A percentile compares a stretch with the other conserved stretches of the same genome.
These are phyloP conservation scores for Orbilia blumenaviensis DNA, from an alignment of 2,329 filamentous ascomycete species.

Conservation along the genomic window DNA sequence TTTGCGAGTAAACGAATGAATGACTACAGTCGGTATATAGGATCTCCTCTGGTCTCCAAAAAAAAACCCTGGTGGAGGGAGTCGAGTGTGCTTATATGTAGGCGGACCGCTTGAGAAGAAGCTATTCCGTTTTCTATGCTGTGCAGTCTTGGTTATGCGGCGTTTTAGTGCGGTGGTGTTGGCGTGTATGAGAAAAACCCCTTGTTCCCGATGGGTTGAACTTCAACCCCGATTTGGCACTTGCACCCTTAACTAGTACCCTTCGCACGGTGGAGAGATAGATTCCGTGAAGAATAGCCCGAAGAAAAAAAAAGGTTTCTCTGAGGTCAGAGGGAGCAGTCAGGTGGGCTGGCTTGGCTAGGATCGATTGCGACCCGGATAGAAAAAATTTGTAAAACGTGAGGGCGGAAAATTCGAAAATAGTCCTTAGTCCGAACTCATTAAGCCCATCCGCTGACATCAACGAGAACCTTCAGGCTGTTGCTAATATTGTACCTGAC, in stretches of 20 bases:
- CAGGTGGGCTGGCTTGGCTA: not conserved
- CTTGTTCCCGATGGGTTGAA: constrained; percentile 20
- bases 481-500: constrained; percentile 26
- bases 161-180: constrained; percentile 29
- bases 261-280: constrained; percentile 38
- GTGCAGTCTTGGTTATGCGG: constrained; percentile 28
- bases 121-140: constrained; percentile 7
- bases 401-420: constrained; percentile 3
- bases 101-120: not conserved
- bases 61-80: not conserved
- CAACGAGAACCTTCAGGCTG: constrained; percentile 8
- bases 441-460: constrained; percentile 30
- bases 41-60: constrained; percentile 8
- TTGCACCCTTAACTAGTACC: constrained; percentile 22
- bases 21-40: constrained; percentile 21
- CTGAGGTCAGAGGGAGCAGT: constrained; percentile 14
- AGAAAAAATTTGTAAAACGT: constrained; percentile 14
- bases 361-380: not conserved
- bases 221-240: constrained; percentile 30
- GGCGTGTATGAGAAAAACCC: constrained; percentile 26
- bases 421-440: constrained; percentile 16
- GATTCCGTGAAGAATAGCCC: not conserved
- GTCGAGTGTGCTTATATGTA: constrained; percentile 33
- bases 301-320: constrained; percentile 1
- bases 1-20: constrained; percentile 17